Conservation (phyloP, 768 basidiomycete genomes). For the Russula earlei region DNA sequence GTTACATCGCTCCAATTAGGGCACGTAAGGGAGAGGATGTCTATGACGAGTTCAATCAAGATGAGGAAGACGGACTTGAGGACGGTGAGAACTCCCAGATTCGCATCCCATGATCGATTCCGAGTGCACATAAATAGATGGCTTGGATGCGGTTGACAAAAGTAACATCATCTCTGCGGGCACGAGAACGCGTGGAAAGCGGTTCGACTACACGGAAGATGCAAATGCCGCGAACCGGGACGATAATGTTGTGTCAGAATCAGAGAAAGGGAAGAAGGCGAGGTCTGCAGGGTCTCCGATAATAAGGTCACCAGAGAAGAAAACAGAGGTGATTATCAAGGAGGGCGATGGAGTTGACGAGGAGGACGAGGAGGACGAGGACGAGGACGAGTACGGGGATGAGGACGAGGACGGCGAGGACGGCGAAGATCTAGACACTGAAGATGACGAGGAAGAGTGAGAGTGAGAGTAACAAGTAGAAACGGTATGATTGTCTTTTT, state of each 20-base stretch:
- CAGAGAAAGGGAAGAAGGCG: conserved; percentile 32
- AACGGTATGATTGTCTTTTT: no score
- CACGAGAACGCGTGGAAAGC: conserved; percentile 24
- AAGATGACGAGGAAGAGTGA: conserved; percentile 27
- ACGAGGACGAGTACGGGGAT: conserved; percentile 32
- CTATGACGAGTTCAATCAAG: conserved; percentile 23
- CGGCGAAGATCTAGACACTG: conserved; percentile 22
- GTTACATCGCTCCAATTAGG: conserved; percentile 13
- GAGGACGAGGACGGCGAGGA: conserved; percentile 25
- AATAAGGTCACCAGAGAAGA: conserved; percentile 21
- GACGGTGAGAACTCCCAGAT: conserved; percentile 19
- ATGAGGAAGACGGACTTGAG: conserved; percentile 22
- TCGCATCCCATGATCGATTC: background rate
- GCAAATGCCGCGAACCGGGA: conserved; percentile 22
- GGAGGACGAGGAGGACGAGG: conserved; percentile 20
- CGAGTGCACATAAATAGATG: conserved; percentile 16
- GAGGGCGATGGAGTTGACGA: background rate
- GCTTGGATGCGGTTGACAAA: conserved; percentile 23
- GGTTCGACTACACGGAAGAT: conserved; percentile 26
- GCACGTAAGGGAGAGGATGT: conserved; percentile 23
- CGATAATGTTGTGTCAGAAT: conserved; percentile 40
- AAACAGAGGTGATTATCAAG: conserved; percentile 29
- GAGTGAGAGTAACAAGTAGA: conserved; percentile 21
- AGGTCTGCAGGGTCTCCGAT: background rate
- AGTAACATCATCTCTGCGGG: conserved; percentile 19